Base-by-base conservation (phyloP, 768 basidiomycete species). In the Collybia mongolica region DNA sequence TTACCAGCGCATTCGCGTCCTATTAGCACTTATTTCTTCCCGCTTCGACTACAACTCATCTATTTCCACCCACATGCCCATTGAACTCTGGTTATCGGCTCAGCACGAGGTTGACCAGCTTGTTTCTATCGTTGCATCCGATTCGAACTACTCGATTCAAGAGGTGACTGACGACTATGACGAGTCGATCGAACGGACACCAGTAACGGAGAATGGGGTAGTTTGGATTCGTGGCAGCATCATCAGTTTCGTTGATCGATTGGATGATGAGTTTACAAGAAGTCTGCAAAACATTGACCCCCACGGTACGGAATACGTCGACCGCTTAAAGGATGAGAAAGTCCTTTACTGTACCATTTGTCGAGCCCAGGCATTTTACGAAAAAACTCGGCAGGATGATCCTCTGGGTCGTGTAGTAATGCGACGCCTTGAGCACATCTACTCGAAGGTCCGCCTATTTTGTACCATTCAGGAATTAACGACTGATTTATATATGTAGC, bases 241-340 rank as follows among this genome's bases (percentile, higher is more conserved):
- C 66, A 96, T 98, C 69, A 92, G 91, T 63, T 92, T 97, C 58
- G 82, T 99, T 41, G 97, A 99, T 67, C 86, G 95, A 46, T 72
- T 99, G 41, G 97, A 98, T 65, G 97, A 98, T 60, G 97, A 99
- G 71, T 99, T 99, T 67, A 98, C 94, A 39, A 90, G 90, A 63
- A 94, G 92, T 60, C 71, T 99, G 28, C 97, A 98, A 80, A 93
- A 98, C 63, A 93, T 97, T 55, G 97, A 99, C 61, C 96, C 97
- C 6, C 97, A 99, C 65, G 94, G 97, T 2, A 93, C 90, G n/a
- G 97, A 99, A 68, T 99, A 99, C 64, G 89, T 99, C 39, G 97
- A 98, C 64, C 82, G 97, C 42, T 74, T 99, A 50, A 93, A 93
- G 70, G 94, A 98, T 64, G 98, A 98, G 73, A 92, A 93, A 62